Conservation (phyloP, 78 protist species). For the Tieghemostelium lacteum region DNA sequence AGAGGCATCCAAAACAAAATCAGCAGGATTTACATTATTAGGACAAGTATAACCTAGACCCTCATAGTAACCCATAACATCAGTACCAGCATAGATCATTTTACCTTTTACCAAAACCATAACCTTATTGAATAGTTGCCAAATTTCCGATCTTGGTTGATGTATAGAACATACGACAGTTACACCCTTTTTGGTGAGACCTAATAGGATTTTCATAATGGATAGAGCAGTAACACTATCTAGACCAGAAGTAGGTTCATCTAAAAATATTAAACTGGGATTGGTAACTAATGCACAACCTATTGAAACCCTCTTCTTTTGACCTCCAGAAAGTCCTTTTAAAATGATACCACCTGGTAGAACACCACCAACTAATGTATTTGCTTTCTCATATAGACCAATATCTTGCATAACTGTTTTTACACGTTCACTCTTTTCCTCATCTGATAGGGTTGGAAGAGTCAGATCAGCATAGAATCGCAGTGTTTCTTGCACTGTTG, state of each 20-base stretch:
- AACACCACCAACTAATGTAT: constrained; percentile 30
- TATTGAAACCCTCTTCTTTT: constrained; percentile 83
- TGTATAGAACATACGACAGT: constrained; percentile 47
- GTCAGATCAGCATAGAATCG: constrained; percentile 31
- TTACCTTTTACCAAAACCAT: constrained; percentile 40
- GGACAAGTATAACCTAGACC: constrained; percentile 18
- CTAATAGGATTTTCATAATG: constrained; percentile 8
- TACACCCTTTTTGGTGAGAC: constrained; percentile 39
- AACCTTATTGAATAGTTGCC: constrained; percentile 11
- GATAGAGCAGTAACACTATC: constrained; percentile 26
- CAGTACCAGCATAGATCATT: constrained; percentile 28
- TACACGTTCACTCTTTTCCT: constrained; percentile 7
- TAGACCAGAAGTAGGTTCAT: constrained; percentile 79
- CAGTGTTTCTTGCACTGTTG: constrained; percentile 23
- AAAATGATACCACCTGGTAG: constrained; percentile 33
- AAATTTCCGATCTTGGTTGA: constrained; percentile 56
- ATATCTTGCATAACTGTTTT: constrained; percentile 2
- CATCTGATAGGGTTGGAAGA: background rate
- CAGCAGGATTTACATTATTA: constrained; percentile 51
- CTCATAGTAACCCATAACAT: constrained; percentile 6
- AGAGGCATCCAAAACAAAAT: constrained; percentile 21
- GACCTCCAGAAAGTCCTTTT: constrained; percentile 91
- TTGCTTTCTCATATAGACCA: background rate
- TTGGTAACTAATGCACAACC: constrained; percentile 83
- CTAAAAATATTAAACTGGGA: constrained; percentile 67